phyloP scores from a whole-genome alignment of 352 stramenopile species.

The Pythium monospermum region DNA sequence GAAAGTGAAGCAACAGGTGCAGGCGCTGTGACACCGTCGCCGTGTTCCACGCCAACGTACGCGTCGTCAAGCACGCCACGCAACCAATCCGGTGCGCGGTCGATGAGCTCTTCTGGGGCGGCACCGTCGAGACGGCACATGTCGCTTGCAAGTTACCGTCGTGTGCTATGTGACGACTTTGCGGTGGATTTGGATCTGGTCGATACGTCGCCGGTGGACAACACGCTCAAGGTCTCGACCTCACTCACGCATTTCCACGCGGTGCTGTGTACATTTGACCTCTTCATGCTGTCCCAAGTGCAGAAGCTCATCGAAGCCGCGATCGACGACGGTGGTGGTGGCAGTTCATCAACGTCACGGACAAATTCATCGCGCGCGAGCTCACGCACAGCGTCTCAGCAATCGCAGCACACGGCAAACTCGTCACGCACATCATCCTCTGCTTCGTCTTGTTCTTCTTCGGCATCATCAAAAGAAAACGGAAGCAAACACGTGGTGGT shows the following conservation, averaged over 20 bases:
- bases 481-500: constrained; percentile 31
- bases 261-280: constrained; percentile 56
- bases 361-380: not conserved
- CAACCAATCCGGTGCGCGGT: not conserved
- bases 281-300: constrained; percentile 33
- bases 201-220: constrained; percentile 38
- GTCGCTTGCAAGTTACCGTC: constrained; percentile 30
- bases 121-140: not conserved
- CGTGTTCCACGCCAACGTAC: constrained; percentile 22
- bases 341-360: not conserved
- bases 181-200: constrained; percentile 61
- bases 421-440: not conserved
- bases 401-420: not conserved
- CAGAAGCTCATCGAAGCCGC: constrained; percentile 15
- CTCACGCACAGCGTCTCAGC: not conserved
- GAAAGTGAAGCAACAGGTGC: not conserved
- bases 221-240: constrained; percentile 40
- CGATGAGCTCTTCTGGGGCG: not conserved
- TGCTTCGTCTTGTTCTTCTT: not conserved
- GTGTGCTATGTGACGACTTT: constrained; percentile 71
- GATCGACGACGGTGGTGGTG: not conserved
- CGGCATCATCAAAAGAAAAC: not conserved
- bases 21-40: constrained; percentile 12
- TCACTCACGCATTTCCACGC: constrained; percentile 68
- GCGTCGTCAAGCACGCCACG: constrained; percentile 3